Evolutionary conservation across 805 yeast genomes (phyloP).

Genomic region (Zygosaccharomyces kombuchaensis): DNA sequence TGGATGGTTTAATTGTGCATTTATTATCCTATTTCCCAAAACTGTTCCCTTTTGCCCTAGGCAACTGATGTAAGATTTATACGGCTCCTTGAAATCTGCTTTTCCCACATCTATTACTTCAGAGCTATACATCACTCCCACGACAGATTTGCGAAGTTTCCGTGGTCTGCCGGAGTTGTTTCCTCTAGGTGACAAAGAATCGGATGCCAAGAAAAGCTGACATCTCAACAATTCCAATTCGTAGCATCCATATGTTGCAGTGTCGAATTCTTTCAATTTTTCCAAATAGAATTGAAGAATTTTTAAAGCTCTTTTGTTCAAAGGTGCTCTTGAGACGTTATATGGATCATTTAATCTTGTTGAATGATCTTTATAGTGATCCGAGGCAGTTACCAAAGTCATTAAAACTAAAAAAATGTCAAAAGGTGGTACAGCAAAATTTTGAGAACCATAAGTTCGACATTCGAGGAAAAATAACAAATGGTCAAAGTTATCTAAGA

Average conservation of each 20-base stretch:
- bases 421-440: constrained; percentile 32
- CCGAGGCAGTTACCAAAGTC: constrained; percentile 37
- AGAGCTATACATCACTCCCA: constrained; percentile 7
- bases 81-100: constrained; percentile 12
- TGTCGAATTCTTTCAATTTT: constrained; percentile 19
- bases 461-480: constrained; percentile 37
- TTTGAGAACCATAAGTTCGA: constrained; percentile 8
- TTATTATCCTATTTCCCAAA: constrained; percentile 22
- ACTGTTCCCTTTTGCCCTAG: constrained; percentile 19
- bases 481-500: constrained; percentile 36
- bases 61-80: constrained; percentile 25
- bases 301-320: constrained; percentile 35
- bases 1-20: constrained; percentile 16
- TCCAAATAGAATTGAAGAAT: constrained; percentile 25
- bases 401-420: constrained; percentile 35
- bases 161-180: neutral
- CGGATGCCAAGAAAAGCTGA: constrained; percentile 28
- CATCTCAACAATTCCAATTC: constrained; percentile 29
- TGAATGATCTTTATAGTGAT: constrained; percentile 26
- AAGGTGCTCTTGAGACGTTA: constrained; percentile 25
- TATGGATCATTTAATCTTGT: constrained; percentile 28
- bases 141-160: constrained; percentile 16
- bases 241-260: constrained; percentile 12
- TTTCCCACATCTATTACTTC: neutral
- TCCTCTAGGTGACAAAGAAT: constrained; percentile 16